A percentile compares a stretch with the other conserved stretches of the same genome.
phyloP scores from a whole-genome alignment of 129 eudicot genomes.

The Chrysanthemum makinoi region DNA sequence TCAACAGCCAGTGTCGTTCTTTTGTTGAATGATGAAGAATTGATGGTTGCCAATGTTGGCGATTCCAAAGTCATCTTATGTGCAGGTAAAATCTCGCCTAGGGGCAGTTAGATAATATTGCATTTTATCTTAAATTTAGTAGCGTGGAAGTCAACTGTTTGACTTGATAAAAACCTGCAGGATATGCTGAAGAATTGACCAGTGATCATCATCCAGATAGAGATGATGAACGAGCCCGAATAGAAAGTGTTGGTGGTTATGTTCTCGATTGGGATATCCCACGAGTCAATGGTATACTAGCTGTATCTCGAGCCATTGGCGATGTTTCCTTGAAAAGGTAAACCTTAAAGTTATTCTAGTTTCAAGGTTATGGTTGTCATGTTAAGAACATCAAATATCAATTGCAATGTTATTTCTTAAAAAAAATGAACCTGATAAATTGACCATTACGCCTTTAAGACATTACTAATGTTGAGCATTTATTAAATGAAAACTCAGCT shows the following conservation, averaged over 20 bases:
- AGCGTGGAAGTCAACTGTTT: slow-evolving; percentile 1
- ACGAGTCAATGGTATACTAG: slow-evolving; percentile 65
- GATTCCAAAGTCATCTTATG: slow-evolving; percentile 76
- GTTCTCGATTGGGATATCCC: slow-evolving; percentile 54
- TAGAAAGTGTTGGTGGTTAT: slow-evolving; percentile 62
- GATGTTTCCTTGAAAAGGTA: slow-evolving; percentile 62
- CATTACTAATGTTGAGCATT: no score
- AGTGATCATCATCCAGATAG: slow-evolving; percentile 73
- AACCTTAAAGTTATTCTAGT: background rate
- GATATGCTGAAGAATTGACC: slow-evolving; percentile 51
- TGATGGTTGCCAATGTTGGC: slow-evolving; percentile 57
- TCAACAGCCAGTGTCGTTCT: slow-evolving; percentile 60
- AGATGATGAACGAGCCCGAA: slow-evolving; percentile 63
- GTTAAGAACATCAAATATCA: background rate
- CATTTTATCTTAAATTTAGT: background rate
- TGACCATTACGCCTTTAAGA: background rate
- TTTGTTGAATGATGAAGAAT: slow-evolving; percentile 41
- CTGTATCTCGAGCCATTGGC: slow-evolving; percentile 70
- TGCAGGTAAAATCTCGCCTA: slow-evolving; percentile 26
- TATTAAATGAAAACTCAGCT: no score
- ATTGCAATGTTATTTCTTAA: background rate
- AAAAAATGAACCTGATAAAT: background rate
- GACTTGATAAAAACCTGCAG: slow-evolving; percentile 15
- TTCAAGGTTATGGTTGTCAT: background rate
- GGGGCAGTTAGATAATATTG: no score